Base-by-base conservation (phyloP, 176 grass and related monocot species). In the Tillandsia leiboldiana region DNA sequence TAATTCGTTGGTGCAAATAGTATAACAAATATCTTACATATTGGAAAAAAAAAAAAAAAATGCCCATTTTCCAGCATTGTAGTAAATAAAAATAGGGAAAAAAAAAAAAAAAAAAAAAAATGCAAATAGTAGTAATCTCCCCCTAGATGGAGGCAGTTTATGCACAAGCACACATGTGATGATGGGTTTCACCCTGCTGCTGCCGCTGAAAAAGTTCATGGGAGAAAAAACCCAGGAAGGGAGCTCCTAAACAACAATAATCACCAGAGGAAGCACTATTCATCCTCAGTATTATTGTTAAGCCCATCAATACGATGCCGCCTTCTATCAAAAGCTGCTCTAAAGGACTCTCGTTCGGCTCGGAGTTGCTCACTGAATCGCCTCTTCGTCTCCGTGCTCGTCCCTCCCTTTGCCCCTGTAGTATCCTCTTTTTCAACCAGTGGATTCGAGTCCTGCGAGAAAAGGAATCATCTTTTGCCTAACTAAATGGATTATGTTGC, bases 291-390 rank as follows among this genome's bases (percentile, higher is more conserved):
- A 61, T 62, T 26, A 26, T 69, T 59, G 8, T 42, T 42, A 7
- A 86, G 68, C 57, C 88, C 80, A 72, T 80, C 83, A 17, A 93
- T 84, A 0, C 63, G 72, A 63, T 83, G 89, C 48, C 76, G 85
- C 84, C 84, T 85, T 64, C 79, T 79, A 18, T 83, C 90, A 20
- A 93, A 86, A 81, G 86, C 82, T 72, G 84, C 79, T 56, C 80
- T 92, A 77, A 97, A 90, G 26, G 86, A 97, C 79, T 87, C 84
- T 57, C 86, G 77, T 83, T 97, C 94, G 13, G 86, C 74, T 50
- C 77, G 89, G 64, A 92, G 86, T 78, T 96, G 89, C 27, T 96
- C 89, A 26, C 53, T 90, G 67, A 99, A 99, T 67, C 68, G 80
- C 51, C 52, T 92, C 64, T 83, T 99, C 26, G 84, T 85, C 27